These are phyloP conservation scores for Chaetomium fimeti DNA, from an alignment of 495 filamentous ascomycete genomes.

Conservation along the genomic window DNA sequence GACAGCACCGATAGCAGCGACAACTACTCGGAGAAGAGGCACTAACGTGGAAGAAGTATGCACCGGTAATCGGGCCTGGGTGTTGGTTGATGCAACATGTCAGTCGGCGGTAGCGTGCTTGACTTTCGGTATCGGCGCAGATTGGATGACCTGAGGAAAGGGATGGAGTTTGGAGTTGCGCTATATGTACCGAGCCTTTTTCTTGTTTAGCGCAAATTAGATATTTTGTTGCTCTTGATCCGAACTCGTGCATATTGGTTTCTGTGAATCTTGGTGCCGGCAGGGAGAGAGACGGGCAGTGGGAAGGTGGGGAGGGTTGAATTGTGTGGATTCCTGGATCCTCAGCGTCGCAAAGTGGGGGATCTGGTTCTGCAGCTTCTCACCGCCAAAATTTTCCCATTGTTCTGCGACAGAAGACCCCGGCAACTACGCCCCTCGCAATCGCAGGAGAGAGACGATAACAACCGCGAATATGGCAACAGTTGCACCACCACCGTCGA, in stretches of 20 bases:
- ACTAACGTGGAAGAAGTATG: slow-evolving; percentile 16
- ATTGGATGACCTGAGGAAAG: background rate
- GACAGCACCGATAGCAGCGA: slow-evolving; percentile 21
- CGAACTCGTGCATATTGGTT: background rate
- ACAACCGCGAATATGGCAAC: slow-evolving; percentile 69
- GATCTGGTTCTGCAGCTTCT: slow-evolving; percentile 27
- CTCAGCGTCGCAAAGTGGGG: slow-evolving; percentile 5
- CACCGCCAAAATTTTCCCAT: slow-evolving; percentile 37
- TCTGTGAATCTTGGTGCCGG: background rate
- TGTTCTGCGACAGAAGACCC: background rate
- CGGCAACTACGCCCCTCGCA: background rate
- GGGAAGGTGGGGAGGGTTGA: background rate
- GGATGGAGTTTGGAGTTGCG: background rate
- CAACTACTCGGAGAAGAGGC: slow-evolving; percentile 25
- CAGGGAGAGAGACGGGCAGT: no score
- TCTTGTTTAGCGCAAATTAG: no score
- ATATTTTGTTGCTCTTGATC: no score
- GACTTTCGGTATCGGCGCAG: background rate
- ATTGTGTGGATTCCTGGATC: no score
- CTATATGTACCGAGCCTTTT: no score
- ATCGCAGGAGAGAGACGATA: background rate
- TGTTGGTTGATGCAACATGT: background rate
- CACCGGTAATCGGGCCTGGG: slow-evolving; percentile 3
- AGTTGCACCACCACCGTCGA: slow-evolving; percentile 81
- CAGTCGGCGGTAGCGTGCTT: no score